Percentiles rank a stretch among this genome's conserved stretches.
Conservation (phyloP, 1,139 yeast species). For the Blastobotrys apis region DNA sequence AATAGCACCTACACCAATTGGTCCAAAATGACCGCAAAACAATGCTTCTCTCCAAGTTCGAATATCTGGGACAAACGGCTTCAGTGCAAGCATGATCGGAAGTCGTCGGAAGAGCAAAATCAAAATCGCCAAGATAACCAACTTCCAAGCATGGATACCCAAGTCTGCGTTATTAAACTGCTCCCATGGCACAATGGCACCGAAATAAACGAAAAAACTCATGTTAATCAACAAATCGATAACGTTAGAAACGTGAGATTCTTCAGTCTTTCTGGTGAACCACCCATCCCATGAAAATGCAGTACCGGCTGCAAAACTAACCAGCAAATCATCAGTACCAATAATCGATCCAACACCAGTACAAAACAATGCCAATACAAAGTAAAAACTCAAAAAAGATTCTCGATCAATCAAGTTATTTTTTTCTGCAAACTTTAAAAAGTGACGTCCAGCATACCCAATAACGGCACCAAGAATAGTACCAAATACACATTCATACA, state of each 20-base stretch:
- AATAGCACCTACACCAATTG: slow-evolving; percentile 96
- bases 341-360: slow-evolving; percentile 92
- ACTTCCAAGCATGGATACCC: slow-evolving; percentile 81
- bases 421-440: slow-evolving; percentile 74
- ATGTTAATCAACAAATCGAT: slow-evolving; percentile 70
- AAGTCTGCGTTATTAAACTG: slow-evolving; percentile 61
- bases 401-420: slow-evolving; percentile 82
- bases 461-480: slow-evolving; percentile 68
- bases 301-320: slow-evolving; percentile 93
- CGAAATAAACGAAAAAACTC: slow-evolving; percentile 89
- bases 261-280: slow-evolving; percentile 83
- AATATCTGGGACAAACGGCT: slow-evolving; percentile 85
- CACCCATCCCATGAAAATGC: slow-evolving; percentile 98
- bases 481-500: slow-evolving; percentile 88
- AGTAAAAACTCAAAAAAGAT: slow-evolving; percentile 85
- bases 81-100: slow-evolving; percentile 77
- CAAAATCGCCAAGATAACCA: slow-evolving; percentile 75
- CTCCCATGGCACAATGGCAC: slow-evolving; percentile 92
- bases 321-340: slow-evolving; percentile 89
- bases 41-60: slow-evolving; percentile 94
- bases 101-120: slow-evolving; percentile 78
- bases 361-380: slow-evolving; percentile 78
- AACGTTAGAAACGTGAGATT: slow-evolving; percentile 87
- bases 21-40: slow-evolving; percentile 97
- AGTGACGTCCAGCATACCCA: slow-evolving; percentile 72